Conservation (phyloP, 768 basidiomycete species). For the Hemileccinum rubropunctum region DNA sequence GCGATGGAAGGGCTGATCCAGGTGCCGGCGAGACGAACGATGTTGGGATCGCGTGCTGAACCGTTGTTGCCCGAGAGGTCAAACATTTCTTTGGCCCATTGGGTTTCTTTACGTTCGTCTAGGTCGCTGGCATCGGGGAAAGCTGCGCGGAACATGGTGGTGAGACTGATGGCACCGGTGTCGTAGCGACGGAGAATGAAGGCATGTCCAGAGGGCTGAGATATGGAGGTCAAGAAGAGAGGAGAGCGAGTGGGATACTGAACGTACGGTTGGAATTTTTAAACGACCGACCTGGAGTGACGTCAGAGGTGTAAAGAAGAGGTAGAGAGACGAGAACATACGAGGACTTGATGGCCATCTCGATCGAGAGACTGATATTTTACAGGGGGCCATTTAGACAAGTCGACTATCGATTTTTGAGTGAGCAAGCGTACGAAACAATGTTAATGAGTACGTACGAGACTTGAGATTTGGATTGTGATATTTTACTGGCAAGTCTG, state of each 20-base stretch:
- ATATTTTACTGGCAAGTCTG: constrained; percentile 48
- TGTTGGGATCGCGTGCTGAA: constrained; percentile 51
- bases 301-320: constrained; percentile 12
- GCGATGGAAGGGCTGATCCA: constrained; percentile 78
- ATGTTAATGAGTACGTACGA: constrained; percentile 31
- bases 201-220: constrained; percentile 77
- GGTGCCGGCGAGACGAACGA: constrained; percentile 82
- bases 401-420: constrained; percentile 31
- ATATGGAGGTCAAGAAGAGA: constrained; percentile 15
- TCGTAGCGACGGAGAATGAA: constrained; percentile 94
- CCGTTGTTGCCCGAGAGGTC: constrained; percentile 80
- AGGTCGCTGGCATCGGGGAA: constrained; percentile 78
- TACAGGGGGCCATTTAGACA: constrained; percentile 59
- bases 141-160: constrained; percentile 95
- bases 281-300: constrained; percentile 73
- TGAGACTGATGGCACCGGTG: constrained; percentile 87
- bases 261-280: constrained; percentile 83
- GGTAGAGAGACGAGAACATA: constrained; percentile 32
- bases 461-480: constrained; percentile 51
- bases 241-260: constrained; percentile 11
- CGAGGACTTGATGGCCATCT: constrained; percentile 84
- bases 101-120: constrained; percentile 75
- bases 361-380: constrained; percentile 92
- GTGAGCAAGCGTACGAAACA: background rate
- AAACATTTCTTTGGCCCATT: constrained; percentile 79